Evolutionary conservation across 768 basidiomycete genomes (phyloP).

Genomic region (Kwoniella pini): DNA sequence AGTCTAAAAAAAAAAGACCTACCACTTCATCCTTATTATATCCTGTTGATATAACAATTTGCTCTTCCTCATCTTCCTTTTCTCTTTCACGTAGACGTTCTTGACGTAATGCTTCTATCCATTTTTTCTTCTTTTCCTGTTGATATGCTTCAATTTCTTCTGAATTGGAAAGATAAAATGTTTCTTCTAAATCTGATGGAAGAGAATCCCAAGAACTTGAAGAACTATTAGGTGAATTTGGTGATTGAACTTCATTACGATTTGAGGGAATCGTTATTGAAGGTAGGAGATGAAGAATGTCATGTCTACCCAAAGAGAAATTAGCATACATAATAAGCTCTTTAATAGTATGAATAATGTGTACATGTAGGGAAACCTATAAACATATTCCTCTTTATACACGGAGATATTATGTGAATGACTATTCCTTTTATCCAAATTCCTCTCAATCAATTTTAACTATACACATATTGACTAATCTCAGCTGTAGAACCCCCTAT

Average conservation of each 20-base stretch:
- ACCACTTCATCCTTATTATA: conserved; percentile 28
- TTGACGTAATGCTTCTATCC: conserved; percentile 65
- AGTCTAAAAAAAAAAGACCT: conserved; percentile 15
- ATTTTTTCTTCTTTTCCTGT: conserved; percentile 66
- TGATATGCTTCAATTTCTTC: conserved; percentile 67
- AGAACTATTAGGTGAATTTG: conserved; percentile 57
- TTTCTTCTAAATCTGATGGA: conserved; percentile 81
- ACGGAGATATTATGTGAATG: too few relatives aligned
- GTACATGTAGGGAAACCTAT: too few relatives aligned
- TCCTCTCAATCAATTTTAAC: too few relatives aligned
- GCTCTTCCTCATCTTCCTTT: conserved; percentile 64
- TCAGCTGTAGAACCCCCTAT: conserved; percentile 39
- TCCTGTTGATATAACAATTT: conserved; percentile 60
- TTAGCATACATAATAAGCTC: neutral
- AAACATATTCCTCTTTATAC: too few relatives aligned
- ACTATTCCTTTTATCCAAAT: too few relatives aligned
- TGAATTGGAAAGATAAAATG: conserved; percentile 70
- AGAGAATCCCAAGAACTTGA: conserved; percentile 69
- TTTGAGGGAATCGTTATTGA: conserved; percentile 48
- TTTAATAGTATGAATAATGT: neutral
- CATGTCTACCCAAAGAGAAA: conserved; percentile 62
- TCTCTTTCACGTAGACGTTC: conserved; percentile 61
- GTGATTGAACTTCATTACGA: neutral
- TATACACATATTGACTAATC: neutral
- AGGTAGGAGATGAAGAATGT: conserved; percentile 73